Evolutionary conservation across 2,329 filamentous ascomycete genomes (phyloP), one percentile per base, ranked within the genome.

Genomic region (Achaetomium macrosporum): DNA sequence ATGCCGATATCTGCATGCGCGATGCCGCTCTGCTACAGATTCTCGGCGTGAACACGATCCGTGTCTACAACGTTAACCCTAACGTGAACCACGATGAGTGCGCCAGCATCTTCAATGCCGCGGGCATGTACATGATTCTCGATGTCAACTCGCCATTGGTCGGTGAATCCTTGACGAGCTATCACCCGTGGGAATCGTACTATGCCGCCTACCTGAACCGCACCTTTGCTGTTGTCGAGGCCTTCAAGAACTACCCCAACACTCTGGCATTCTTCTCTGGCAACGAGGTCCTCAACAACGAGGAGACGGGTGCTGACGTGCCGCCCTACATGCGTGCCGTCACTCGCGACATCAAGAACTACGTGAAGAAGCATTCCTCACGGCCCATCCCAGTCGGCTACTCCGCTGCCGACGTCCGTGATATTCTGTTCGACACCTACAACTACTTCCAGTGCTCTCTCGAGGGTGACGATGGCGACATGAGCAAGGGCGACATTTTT

Each of bases 311-410:
- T 57, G 70, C 74, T 49, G 69, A 68, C 49, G 82, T 81, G 33
- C 85, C 86, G 40, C 84, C 82, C n/a, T 91, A 88, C 68, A 75
- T 85, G 60, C 78, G 83, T 69, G 87, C 87, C 57, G 81, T 89
- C 58, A 90, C 85, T 43, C 84, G 87, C 64, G 87, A 91, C 69
- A 76, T 91, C 68, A 90, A 88, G 76, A 85, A 84, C 67, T 91
- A 91, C 75, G 84, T 90, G 72, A 81, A 83, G 70, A 84, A 83
- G 65, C 81, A 87, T 65, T 73, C 79, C 55, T 76, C 82, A 65
- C 85, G 87, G 61, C 62, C 72, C 55, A 87, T 91, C 59, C 87
- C 87, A 19, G 85, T 90, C 53, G 87, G 87, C 42, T 91, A 91
- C 76, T 90, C 86, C 7, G 87, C 87, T 55, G 87, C 87, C 45